Conservation (phyloP, 495 filamentous ascomycete species). For the Penicillium odoratum region DNA sequence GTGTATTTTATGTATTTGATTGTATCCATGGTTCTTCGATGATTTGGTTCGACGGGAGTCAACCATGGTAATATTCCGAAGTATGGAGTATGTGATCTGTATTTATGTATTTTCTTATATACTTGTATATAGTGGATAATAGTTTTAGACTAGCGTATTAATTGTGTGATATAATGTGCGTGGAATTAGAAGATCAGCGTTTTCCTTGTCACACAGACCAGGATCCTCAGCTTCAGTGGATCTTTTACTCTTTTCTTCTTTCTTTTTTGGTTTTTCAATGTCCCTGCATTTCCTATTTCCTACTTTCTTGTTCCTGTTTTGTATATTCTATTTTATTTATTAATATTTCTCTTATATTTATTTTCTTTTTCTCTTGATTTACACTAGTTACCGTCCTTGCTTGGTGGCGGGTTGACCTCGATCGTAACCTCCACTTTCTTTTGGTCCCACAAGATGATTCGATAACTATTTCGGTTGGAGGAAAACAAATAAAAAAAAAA, state of each 20-base stretch:
- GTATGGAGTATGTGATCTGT: too few species aligned
- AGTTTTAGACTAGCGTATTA: too few species aligned
- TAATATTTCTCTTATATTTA: background rate
- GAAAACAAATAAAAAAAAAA: conserved; percentile 10
- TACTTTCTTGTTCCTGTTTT: too few species aligned
- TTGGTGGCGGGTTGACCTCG: conserved; percentile 34
- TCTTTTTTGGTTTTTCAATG: background rate
- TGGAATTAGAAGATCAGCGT: conserved; percentile 28
- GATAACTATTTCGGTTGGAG: conserved; percentile 17
- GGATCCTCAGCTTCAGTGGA: conserved; percentile 30
- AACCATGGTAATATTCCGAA: background rate
- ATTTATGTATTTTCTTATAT: background rate
- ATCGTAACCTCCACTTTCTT: conserved; percentile 11
- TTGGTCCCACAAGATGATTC: conserved; percentile 14
- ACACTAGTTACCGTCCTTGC: conserved; percentile 23
- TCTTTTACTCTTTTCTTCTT: conserved; percentile 14
- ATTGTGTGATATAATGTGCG: conserved; percentile 11
- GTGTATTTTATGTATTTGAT: too few species aligned
- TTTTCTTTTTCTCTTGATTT: conserved; percentile 6
- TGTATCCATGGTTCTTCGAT: background rate
- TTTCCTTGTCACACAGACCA: conserved; percentile 34
- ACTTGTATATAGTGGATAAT: background rate
- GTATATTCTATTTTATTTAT: conserved; percentile 3
- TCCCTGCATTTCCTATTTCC: conserved; percentile 16
- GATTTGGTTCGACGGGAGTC: background rate